Conservation (phyloP, 306 rosid species). For the Comarum palustre region DNA sequence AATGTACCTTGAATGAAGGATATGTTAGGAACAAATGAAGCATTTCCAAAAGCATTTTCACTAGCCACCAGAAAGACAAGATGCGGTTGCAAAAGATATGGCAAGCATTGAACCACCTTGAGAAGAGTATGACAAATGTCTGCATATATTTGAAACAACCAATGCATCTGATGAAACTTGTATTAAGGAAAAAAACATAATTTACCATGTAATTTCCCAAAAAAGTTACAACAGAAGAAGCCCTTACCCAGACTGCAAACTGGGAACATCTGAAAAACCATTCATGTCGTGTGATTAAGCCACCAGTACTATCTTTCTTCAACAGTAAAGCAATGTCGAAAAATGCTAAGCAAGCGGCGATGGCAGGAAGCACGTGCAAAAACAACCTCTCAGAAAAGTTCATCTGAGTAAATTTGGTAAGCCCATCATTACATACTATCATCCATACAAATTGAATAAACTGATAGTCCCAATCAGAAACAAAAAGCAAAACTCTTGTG, state of each 20-base stretch:
- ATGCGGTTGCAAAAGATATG: conserved; percentile 39
- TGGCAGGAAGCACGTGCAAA: conserved; percentile 52
- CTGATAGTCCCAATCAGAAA: background rate
- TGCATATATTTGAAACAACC: conserved; percentile 33
- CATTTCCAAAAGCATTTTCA: conserved; percentile 48
- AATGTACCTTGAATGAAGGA: conserved; percentile 51
- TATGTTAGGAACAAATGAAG: conserved; percentile 44
- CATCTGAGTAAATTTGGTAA: conserved; percentile 38
- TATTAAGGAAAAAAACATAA: conserved; percentile 5
- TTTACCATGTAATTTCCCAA: conserved; percentile 6
- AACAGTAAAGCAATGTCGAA: conserved; percentile 52
- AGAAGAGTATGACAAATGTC: conserved; percentile 53
- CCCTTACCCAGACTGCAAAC: conserved; percentile 77
- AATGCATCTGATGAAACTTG: conserved; percentile 20
- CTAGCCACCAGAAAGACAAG: conserved; percentile 81
- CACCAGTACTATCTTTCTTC: conserved; percentile 43
- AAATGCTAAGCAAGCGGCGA: conserved; percentile 62
- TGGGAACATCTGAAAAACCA: conserved; percentile 71
- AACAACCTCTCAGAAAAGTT: conserved; percentile 40
- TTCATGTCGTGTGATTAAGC: conserved; percentile 43
- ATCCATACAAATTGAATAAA: background rate
- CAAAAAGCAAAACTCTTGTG: background rate
- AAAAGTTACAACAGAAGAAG: conserved; percentile 6
- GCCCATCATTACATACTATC: conserved; percentile 27
- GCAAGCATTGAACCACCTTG: conserved; percentile 43